These are phyloP conservation scores for Trypanosoma brucei DNA, from an alignment of 208 protist genomes.

Conservation along the genomic window DNA sequence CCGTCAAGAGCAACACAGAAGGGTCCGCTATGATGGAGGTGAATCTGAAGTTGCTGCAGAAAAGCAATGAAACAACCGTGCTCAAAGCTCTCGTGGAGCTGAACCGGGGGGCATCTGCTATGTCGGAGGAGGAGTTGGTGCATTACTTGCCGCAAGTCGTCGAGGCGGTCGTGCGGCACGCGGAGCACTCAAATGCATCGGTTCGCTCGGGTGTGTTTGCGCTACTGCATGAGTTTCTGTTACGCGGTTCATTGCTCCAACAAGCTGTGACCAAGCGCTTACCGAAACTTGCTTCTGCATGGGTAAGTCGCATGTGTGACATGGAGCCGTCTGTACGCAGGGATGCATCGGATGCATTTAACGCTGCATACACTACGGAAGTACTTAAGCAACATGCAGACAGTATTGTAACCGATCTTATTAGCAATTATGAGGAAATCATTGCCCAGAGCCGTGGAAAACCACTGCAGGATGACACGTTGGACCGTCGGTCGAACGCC, in stretches of 20 bases:
- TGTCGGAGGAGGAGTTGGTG: conserved; percentile 33
- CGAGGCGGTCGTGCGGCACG: conserved; percentile 59
- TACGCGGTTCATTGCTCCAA: conserved; percentile 46
- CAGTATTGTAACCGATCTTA: conserved; percentile 36
- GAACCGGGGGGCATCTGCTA: conserved; percentile 22
- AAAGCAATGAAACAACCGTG: conserved; percentile 83
- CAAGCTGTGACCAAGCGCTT: conserved; percentile 31
- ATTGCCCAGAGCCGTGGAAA: conserved; percentile 27
- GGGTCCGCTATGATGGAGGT: conserved; percentile 37
- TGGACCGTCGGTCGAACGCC: conserved; percentile 59
- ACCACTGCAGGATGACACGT: conserved; percentile 61
- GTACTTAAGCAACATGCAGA: conserved; percentile 66
- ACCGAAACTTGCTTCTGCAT: conserved; percentile 47
- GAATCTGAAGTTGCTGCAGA: conserved; percentile 66
- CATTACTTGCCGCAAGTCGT: conserved; percentile 46
- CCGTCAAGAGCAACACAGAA: conserved; percentile 10
- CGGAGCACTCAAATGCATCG: conserved; percentile 49
- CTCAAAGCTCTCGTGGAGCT: conserved; percentile 76
- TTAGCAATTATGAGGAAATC: conserved; percentile 35
- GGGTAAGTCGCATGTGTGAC: conserved; percentile 82
- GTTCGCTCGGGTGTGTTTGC: conserved; percentile 57
- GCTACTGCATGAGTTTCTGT: conserved; percentile 47
- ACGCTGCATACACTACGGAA: conserved; percentile 50
- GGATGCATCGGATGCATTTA: conserved; percentile 52
- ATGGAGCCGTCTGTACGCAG: conserved; percentile 58